A percentile compares a stretch with the other conserved stretches of the same genome.
These are phyloP conservation scores for Babesia sp. DNA, from an alignment of 169 alveolate species.

Conservation along the genomic window DNA sequence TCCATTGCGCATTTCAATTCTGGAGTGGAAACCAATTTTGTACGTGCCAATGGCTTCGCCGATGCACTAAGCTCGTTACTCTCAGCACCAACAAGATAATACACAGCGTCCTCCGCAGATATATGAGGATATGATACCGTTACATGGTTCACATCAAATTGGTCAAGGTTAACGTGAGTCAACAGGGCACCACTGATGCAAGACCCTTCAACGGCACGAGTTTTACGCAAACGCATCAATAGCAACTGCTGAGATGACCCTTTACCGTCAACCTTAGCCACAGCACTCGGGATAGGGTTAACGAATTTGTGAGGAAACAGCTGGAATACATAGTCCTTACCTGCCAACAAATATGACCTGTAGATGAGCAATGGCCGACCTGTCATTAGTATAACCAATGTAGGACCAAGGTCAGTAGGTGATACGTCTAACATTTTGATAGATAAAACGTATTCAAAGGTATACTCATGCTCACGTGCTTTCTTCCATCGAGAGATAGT, in stretches of 20 bases:
- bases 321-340: conserved; percentile 18
- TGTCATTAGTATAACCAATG: conserved; percentile 62
- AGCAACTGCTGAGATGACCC: not conserved
- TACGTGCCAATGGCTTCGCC: conserved; percentile 7
- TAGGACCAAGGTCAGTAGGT: conserved; percentile 69
- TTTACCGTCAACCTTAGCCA: not conserved
- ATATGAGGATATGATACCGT: conserved; percentile 28
- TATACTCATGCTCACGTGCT: not conserved
- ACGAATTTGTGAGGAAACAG: conserved; percentile 20
- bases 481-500: conserved; percentile 20
- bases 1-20: conserved; percentile 5
- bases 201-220: not conserved
- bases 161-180: not conserved
- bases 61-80: not conserved
- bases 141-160: conserved; percentile 16
- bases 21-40: not conserved
- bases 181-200: conserved; percentile 7
- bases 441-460: conserved; percentile 28
- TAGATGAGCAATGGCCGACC: conserved; percentile 71
- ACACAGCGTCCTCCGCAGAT: not conserved
- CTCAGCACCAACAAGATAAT: not conserved
- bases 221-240: not conserved
- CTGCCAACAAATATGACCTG: conserved; percentile 37
- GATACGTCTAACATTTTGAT: conserved; percentile 60
- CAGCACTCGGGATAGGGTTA: conserved; percentile 36